These are phyloP conservation scores for Nymphaea colorata DNA, from an alignment of 164 flowering plant species.

Conservation along the genomic window DNA sequence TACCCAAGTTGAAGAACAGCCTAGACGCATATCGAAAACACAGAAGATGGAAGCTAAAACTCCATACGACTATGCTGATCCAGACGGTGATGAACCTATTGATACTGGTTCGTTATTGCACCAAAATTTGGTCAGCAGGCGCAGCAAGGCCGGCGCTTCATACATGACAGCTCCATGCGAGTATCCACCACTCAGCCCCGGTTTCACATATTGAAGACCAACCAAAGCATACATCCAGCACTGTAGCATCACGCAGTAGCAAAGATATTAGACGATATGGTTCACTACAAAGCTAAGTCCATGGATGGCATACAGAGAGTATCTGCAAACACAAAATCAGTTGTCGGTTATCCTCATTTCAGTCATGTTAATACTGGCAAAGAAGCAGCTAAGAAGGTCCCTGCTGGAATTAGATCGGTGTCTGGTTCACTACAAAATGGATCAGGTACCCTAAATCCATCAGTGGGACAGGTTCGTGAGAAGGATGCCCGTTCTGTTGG, in stretches of 20 bases:
- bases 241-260: neutral
- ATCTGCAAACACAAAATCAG: neutral
- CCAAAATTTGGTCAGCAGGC: too few species aligned
- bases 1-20: neutral
- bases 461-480: constrained; percentile 7
- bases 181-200: too few species aligned
- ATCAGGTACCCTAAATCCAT: constrained; percentile 12
- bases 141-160: too few species aligned
- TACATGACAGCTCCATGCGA: too few species aligned
- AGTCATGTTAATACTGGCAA: constrained; percentile 13
- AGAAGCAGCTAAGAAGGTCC: neutral
- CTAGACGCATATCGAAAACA: neutral
- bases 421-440: constrained; percentile 12
- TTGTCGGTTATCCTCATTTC: neutral
- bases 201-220: too few species aligned
- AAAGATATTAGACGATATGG: neutral
- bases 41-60: too few species aligned
- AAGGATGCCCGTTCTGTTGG: neutral
- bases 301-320: constrained; percentile 7
- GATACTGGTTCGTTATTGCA: too few species aligned
- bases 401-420: neutral
- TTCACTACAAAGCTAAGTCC: constrained; percentile 4
- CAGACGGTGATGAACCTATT: too few species aligned
- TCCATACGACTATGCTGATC: too few species aligned
- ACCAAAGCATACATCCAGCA: too few species aligned